Percentiles rank a stretch among this genome's conserved stretches.
These are phyloP conservation scores for Lactarius evosmus DNA, from an alignment of 768 basidiomycete genomes.

Conservation along the genomic window DNA sequence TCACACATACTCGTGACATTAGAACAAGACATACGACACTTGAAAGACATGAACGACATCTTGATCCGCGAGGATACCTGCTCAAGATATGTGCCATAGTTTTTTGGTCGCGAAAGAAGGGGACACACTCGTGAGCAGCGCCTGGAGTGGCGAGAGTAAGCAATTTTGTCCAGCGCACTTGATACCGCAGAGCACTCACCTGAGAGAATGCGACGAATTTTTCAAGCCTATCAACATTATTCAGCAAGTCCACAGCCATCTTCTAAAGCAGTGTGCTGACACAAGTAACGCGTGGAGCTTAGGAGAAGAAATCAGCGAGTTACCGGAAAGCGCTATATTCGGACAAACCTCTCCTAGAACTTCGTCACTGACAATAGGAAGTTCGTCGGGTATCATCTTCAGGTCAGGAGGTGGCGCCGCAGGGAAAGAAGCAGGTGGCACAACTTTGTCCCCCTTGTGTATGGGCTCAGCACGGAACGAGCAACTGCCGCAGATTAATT, in stretches of 20 bases:
- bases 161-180: background rate
- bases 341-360: conserved; percentile 46
- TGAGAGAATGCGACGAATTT: conserved; percentile 34
- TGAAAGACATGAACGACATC: conserved; percentile 25
- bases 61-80: conserved; percentile 25
- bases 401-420: conserved; percentile 33
- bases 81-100: background rate
- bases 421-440: conserved; percentile 53
- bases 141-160: conserved; percentile 9
- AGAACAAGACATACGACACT: conserved; percentile 21
- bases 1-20: background rate
- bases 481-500: conserved; percentile 38
- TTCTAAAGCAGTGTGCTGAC: conserved; percentile 34
- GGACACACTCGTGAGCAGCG: conserved; percentile 17
- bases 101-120: background rate
- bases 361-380: conserved; percentile 41
- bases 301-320: conserved; percentile 5
- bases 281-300: conserved; percentile 60
- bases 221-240: conserved; percentile 27
- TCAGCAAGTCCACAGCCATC: background rate
- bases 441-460: conserved; percentile 41
- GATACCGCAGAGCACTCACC: conserved; percentile 17
- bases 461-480: conserved; percentile 39
- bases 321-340: background rate
- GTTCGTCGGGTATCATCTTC: conserved; percentile 15